Evolutionary conservation across 192 early-diverging fungal species (phyloP).

Genomic region (Paraglomus brasilianum): DNA sequence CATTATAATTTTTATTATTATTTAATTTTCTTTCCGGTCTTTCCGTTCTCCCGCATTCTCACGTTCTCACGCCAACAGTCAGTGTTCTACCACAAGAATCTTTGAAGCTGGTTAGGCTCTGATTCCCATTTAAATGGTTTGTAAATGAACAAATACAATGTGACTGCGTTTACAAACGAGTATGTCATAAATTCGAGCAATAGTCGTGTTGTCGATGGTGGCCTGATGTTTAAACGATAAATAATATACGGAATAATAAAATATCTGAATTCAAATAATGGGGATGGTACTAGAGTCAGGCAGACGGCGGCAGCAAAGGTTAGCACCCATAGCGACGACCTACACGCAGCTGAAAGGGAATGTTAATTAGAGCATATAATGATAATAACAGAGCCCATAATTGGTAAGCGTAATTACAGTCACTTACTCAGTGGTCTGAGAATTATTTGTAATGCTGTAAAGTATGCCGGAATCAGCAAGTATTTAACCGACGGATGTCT

Average conservation of each 20-base stretch:
- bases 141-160: slow-evolving; percentile 73
- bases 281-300: slow-evolving; percentile 81
- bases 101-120: slow-evolving; percentile 66
- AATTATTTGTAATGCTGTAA: slow-evolving; percentile 31
- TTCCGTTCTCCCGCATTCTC: too few relatives aligned
- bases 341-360: slow-evolving; percentile 36
- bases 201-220: slow-evolving; percentile 30
- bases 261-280: slow-evolving; percentile 93
- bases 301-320: slow-evolving; percentile 53
- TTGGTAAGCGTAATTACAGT: too few relatives aligned
- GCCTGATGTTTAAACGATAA: slow-evolving; percentile 63
- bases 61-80: too few relatives aligned
- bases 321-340: slow-evolving; percentile 54
- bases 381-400: not conserved
- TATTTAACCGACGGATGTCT: slow-evolving; percentile 56
- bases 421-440: too few relatives aligned
- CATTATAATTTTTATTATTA: too few relatives aligned
- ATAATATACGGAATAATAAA: slow-evolving; percentile 87
- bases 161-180: slow-evolving; percentile 59
- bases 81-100: slow-evolving; percentile 93
- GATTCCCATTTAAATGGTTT: slow-evolving; percentile 74
- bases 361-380: not conserved
- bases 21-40: too few relatives aligned
- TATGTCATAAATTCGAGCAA: slow-evolving; percentile 52
- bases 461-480: slow-evolving; percentile 64